Percentiles rank a stretch among this genome's conserved stretches.
These are phyloP conservation scores for Candida silvicultrix DNA, from an alignment of 805 yeast species.

Conservation along the genomic window DNA sequence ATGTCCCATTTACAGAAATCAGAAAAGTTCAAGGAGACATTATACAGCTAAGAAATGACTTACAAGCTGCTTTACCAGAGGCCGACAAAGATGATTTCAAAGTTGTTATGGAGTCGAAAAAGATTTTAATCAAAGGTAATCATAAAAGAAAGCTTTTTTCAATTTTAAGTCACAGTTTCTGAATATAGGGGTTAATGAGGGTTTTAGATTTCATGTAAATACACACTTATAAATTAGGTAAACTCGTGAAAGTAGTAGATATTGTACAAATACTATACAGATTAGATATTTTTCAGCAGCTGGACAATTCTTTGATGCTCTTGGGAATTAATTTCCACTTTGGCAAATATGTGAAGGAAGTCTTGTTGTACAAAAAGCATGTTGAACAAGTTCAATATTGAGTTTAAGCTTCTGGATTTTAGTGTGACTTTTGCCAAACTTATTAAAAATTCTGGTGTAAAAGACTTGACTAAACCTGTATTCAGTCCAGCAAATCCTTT, in stretches of 20 bases:
- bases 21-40: constrained; percentile 67
- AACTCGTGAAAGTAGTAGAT: no score
- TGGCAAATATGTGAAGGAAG: constrained; percentile 12
- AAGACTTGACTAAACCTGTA: constrained; percentile 12
- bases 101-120: constrained; percentile 43
- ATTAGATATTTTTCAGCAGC: background rate
- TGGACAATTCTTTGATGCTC: background rate
- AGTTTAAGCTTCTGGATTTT: constrained; percentile 8
- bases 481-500: constrained; percentile 37
- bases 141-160: constrained; percentile 13
- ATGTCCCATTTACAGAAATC: constrained; percentile 62
- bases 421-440: constrained; percentile 7
- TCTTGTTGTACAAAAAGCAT: constrained; percentile 6
- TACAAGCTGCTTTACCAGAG: constrained; percentile 43
- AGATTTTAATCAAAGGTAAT: constrained; percentile 28
- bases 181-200: background rate
- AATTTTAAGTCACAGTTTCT: constrained; percentile 14
- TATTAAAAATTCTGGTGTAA: constrained; percentile 2
- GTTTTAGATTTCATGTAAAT: constrained; percentile 3
- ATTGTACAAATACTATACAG: no score
- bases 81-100: constrained; percentile 41
- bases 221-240: background rate
- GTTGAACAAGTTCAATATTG: constrained; percentile 6
- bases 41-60: constrained; percentile 57
- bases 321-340: constrained; percentile 4